phyloP scores from a whole-genome alignment of 2,329 filamentous ascomycete genomes.

The Zymoseptoria brevis region DNA sequence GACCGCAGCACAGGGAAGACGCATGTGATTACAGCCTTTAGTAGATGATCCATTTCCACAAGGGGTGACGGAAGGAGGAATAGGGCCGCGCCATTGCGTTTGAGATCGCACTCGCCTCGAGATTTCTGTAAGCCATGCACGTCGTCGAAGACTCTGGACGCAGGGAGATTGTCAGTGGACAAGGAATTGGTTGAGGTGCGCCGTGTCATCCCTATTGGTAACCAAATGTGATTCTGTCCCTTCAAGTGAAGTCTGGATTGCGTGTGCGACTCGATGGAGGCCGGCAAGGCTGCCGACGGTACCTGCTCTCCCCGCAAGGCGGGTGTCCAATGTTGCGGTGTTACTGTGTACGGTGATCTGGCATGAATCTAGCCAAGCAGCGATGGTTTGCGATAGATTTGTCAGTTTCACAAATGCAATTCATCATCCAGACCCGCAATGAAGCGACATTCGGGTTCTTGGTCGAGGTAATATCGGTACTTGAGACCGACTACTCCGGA shows the following conservation, averaged over 20 bases:
- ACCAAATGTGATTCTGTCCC: not conserved
- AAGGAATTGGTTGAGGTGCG: not conserved
- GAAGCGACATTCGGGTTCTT: not conserved
- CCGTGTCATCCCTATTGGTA: not conserved
- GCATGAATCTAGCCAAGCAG: not conserved
- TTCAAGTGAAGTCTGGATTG: not conserved
- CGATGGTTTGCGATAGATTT: not conserved
- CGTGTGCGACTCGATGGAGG: not conserved
- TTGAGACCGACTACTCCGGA: not conserved
- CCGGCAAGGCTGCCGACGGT: not conserved
- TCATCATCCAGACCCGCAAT: not conserved
- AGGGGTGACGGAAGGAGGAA: constrained; percentile 6
- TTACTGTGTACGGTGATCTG: not conserved
- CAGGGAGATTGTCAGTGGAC: not conserved
- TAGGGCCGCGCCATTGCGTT: constrained; percentile 9
- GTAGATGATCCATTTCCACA: not conserved
- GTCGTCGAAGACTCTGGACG: not conserved
- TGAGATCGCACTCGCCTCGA: not conserved
- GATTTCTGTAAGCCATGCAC: not conserved
- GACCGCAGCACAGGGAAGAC: not conserved
- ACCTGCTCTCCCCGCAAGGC: not conserved
- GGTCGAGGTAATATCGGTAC: not conserved
- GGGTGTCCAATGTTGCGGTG: not conserved
- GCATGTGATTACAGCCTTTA: not conserved
- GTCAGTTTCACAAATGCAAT: not conserved